phyloP scores from a whole-genome alignment of 192 early-diverging fungal species.

The Mycoemilia scoparia region DNA sequence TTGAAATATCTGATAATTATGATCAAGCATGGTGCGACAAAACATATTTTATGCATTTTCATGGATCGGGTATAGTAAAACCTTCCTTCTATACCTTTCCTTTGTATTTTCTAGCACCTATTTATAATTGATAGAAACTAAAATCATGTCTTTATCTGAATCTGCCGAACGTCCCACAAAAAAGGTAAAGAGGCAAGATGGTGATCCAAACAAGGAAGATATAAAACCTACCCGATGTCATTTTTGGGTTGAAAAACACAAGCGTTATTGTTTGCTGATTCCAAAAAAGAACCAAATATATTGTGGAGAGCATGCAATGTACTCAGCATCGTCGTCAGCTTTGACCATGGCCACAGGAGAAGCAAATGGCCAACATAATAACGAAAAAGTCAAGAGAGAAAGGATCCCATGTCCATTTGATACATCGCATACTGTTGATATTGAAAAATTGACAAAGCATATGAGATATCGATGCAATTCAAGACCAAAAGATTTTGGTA shows the following conservation, averaged over 20 bases:
- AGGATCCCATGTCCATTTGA: constrained; percentile 62
- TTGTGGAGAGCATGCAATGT: constrained; percentile 51
- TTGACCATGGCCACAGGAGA: background rate
- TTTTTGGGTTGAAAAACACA: constrained; percentile 35
- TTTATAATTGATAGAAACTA: no score
- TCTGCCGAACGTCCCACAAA: no score
- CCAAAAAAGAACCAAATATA: constrained; percentile 33
- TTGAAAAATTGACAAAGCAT: constrained; percentile 35
- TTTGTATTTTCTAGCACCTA: no score
- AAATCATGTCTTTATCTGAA: no score
- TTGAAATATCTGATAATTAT: no score
- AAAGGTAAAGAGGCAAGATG: no score
- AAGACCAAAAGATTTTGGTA: constrained; percentile 26
- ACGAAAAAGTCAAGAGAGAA: constrained; percentile 5
- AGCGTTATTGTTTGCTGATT: constrained; percentile 42
- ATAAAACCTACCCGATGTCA: constrained; percentile 28
- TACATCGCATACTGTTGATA: constrained; percentile 39
- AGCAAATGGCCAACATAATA: background rate
- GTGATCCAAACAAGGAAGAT: no score
- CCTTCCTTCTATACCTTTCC: no score
- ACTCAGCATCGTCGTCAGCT: constrained; percentile 5
- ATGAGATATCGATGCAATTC: constrained; percentile 42
- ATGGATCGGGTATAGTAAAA: no score
- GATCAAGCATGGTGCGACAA: no score
- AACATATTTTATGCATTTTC: no score